Conservation (phyloP, 495 filamentous ascomycete species). For the Neurospora tetrasperma region DNA sequence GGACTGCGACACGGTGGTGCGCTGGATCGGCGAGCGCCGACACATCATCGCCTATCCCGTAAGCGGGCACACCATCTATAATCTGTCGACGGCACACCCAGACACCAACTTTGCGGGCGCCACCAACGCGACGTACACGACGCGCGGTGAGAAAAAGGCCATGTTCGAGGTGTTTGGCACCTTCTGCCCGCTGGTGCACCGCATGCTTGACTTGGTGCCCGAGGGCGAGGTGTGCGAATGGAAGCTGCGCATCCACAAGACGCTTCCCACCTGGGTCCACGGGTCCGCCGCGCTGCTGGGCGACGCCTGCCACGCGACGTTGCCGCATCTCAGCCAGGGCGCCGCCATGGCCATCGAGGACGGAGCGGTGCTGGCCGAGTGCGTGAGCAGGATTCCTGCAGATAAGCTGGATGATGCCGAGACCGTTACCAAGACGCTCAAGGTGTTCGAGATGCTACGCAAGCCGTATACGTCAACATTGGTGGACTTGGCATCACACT, state of each 20-base stretch:
- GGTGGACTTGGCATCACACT: conserved; percentile 59
- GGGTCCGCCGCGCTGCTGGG: conserved; percentile 60
- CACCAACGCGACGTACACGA: conserved; percentile 67
- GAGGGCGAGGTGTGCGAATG: conserved; percentile 76
- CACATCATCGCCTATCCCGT: conserved; percentile 83
- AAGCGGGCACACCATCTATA: conserved; percentile 64
- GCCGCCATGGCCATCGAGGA: conserved; percentile 82
- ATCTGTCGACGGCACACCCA: conserved; percentile 65
- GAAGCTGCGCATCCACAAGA: conserved; percentile 62
- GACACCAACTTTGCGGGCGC: conserved; percentile 63
- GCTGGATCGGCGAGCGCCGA: conserved; percentile 68
- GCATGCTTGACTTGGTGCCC: conserved; percentile 67
- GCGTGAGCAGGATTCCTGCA: conserved; percentile 44
- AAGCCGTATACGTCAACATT: conserved; percentile 61
- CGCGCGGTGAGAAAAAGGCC: conserved; percentile 53
- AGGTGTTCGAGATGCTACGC: conserved; percentile 61
- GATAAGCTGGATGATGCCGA: conserved; percentile 35
- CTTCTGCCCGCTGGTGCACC: conserved; percentile 61
- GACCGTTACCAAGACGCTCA: conserved; percentile 53
- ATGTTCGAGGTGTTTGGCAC: conserved; percentile 59
- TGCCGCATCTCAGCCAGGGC: conserved; percentile 70
- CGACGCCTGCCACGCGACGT: conserved; percentile 70
- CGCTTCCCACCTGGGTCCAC: conserved; percentile 60
- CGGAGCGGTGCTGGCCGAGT: conserved; percentile 59
- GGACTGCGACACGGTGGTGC: conserved; percentile 54